Conservation (phyloP, 176 grass and related monocot genomes). For the Carex pumila region DNA sequence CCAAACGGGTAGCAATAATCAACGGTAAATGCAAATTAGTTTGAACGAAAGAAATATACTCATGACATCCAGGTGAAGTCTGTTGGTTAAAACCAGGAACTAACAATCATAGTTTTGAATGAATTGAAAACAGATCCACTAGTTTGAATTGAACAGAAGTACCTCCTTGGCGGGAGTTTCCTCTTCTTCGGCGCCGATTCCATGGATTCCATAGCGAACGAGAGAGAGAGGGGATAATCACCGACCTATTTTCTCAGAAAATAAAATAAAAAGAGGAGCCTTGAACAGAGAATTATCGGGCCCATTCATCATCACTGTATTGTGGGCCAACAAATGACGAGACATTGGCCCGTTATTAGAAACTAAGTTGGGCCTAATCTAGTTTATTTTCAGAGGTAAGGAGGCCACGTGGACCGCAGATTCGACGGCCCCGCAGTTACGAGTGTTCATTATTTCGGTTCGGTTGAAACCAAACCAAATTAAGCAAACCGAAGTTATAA, state of each 20-base stretch:
- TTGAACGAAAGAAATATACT: too few relatives aligned
- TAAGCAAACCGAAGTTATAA: too few relatives aligned
- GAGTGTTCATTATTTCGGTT: too few relatives aligned
- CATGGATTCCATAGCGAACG: neutral
- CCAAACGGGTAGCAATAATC: neutral
- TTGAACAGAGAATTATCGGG: neutral
- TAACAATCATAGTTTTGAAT: neutral
- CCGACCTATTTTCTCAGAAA: neutral
- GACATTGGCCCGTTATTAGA: neutral
- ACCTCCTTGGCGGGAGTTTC: slow-evolving; percentile 29
- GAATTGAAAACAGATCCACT: neutral
- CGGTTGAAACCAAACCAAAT: too few relatives aligned
- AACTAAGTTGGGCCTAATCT: too few relatives aligned
- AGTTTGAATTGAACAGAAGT: neutral
- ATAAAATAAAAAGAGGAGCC: neutral
- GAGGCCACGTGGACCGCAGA: too few relatives aligned
- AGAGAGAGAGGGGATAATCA: neutral
- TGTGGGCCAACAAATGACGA: neutral
- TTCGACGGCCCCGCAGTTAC: too few relatives aligned
- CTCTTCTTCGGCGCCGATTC: slow-evolving; percentile 30
- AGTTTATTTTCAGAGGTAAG: too few relatives aligned
- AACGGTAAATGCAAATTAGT: neutral
- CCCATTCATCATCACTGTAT: neutral
- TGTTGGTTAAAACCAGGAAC: neutral
- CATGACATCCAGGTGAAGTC: too few relatives aligned